Conservation (phyloP, 495 filamentous ascomycete genomes). For the Aspergillus mulundensis region DNA sequence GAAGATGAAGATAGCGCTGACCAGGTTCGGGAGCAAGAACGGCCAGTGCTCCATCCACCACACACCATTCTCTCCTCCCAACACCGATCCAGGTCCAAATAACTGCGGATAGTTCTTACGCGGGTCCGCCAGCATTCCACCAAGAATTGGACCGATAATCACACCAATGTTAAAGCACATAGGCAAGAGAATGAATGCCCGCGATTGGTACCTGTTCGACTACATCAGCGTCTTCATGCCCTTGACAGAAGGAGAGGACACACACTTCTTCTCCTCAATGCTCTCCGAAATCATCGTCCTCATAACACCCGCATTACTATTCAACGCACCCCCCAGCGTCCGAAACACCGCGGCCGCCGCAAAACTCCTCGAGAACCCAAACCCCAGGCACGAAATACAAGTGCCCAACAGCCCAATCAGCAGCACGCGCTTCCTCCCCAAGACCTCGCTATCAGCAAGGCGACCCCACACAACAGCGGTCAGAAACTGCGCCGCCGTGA, state of each 20-base stretch:
- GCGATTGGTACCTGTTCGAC: conserved; percentile 54
- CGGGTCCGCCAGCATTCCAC: conserved; percentile 71
- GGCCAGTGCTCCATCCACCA: conserved; percentile 59
- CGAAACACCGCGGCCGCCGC: conserved; percentile 65
- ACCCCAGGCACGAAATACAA: conserved; percentile 66
- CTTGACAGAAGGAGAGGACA: background rate
- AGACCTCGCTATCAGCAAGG: conserved; percentile 61
- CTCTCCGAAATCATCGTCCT: conserved; percentile 80
- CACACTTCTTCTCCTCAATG: conserved; percentile 61
- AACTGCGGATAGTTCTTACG: conserved; percentile 57
- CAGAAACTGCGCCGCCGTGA: conserved; percentile 72
- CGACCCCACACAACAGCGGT: conserved; percentile 79
- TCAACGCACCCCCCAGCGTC: conserved; percentile 68
- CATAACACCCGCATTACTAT: conserved; percentile 80
- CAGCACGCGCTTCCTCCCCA: conserved; percentile 73
- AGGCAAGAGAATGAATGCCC: conserved; percentile 76
- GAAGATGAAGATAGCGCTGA: conserved; percentile 54
- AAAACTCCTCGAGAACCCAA: conserved; percentile 73
- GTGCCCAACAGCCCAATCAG: conserved; percentile 72
- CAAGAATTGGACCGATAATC: conserved; percentile 60
- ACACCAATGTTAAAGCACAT: conserved; percentile 76
- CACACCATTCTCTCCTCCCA: conserved; percentile 49
- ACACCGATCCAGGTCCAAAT: conserved; percentile 57
- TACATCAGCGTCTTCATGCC: background rate
- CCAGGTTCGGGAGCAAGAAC: conserved; percentile 60